Evolutionary conservation across 495 filamentous ascomycete genomes (phyloP).

Genomic region (Gamarada debralockiae): DNA sequence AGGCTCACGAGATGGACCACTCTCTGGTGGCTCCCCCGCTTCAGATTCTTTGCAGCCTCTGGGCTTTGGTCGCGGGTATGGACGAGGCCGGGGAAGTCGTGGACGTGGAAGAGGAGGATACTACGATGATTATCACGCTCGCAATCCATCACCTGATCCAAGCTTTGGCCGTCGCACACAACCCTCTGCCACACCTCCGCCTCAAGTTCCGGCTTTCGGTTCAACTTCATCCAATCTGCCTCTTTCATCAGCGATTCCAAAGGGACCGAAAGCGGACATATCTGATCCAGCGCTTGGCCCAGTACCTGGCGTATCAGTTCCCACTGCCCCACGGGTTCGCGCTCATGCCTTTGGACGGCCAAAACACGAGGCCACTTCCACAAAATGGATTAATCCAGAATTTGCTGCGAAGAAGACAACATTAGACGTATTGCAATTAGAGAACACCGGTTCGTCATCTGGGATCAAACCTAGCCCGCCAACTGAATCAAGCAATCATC

Average conservation of each 20-base stretch:
- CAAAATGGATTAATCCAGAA: constrained; percentile 9
- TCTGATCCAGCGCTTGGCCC: not conserved
- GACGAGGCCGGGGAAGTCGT: constrained; percentile 40
- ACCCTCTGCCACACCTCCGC: constrained; percentile 55
- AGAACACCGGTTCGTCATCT: not conserved
- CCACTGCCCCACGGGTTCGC: constrained; percentile 15
- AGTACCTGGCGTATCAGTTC: constrained; percentile 13
- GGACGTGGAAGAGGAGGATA: constrained; percentile 39
- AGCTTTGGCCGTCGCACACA: constrained; percentile 27
- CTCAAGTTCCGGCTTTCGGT: constrained; percentile 82
- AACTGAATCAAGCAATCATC: too few species aligned
- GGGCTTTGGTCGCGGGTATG: constrained; percentile 40
- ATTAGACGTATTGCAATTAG: not conserved
- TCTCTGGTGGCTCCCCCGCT: constrained; percentile 64
- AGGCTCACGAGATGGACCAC: constrained; percentile 53
- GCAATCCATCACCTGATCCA: constrained; percentile 22
- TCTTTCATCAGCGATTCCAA: not conserved
- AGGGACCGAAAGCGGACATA: not conserved
- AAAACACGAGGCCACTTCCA: not conserved
- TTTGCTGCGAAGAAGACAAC: not conserved
- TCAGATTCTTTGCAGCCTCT: constrained; percentile 42
- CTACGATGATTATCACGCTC: constrained; percentile 57
- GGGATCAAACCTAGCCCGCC: too few species aligned
- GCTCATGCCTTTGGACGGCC: not conserved
- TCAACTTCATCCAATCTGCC: constrained; percentile 42